Percentiles rank a stretch among this genome's conserved stretches.
phyloP scores from a whole-genome alignment of 148 eudicot species.

The Rheum nobile region DNA sequence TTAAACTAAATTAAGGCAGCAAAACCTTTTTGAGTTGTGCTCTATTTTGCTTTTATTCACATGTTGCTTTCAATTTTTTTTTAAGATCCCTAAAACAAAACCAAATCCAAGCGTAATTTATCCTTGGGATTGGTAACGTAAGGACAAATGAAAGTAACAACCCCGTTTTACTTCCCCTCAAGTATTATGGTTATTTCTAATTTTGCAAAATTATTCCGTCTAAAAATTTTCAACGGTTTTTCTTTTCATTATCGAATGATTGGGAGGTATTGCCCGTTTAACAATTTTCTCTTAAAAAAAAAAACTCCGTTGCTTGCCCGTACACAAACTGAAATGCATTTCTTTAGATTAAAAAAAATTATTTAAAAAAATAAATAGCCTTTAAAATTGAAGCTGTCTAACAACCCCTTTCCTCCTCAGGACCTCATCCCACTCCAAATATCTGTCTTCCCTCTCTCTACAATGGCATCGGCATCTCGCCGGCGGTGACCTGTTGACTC shows the following conservation, averaged over 20 bases:
- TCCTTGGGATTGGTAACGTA: no score
- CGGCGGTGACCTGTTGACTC: slow-evolving; percentile 3
- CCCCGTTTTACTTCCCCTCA: no score
- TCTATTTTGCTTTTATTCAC: no score
- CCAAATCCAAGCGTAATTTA: no score
- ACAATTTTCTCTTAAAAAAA: background rate
- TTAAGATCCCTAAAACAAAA: no score
- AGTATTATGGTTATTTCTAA: no score
- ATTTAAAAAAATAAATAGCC: background rate
- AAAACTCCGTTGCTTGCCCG: slow-evolving; percentile 4
- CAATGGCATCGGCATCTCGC: slow-evolving; percentile 5
- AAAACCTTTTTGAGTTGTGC: no score
- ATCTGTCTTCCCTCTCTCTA: background rate
- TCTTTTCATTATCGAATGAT: background rate
- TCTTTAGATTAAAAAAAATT: background rate
- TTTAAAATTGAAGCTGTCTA: background rate
- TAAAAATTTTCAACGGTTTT: no score
- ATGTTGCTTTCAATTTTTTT: no score
- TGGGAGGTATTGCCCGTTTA: background rate
- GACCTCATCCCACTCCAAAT: background rate
- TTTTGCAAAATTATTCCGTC: no score
- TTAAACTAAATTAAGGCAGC: no score
- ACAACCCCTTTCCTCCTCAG: background rate
- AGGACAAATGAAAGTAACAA: no score
- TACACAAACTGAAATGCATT: background rate